Conservation (phyloP, 2,329 filamentous ascomycete genomes). For the Tolypocladium ophioglossoides region DNA sequence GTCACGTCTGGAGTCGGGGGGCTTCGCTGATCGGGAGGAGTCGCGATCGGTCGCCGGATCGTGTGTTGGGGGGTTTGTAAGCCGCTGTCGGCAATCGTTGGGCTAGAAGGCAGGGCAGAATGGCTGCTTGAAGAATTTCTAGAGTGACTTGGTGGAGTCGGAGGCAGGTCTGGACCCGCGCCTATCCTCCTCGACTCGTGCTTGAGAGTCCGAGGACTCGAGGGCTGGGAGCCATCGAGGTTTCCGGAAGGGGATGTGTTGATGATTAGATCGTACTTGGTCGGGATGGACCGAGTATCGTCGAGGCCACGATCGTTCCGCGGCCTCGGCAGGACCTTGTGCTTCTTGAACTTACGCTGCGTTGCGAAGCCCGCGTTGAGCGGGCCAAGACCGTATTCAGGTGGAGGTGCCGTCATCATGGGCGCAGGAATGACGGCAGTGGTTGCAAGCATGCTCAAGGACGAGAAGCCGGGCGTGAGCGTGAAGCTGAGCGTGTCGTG, state of each 20-base stretch:
- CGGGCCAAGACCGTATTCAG: conserved; percentile 16
- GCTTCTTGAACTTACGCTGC: conserved; percentile 33
- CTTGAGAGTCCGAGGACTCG: conserved; percentile 28
- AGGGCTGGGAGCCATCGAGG: conserved; percentile 19
- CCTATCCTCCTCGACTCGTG: conserved; percentile 31
- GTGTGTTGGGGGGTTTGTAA: conserved; percentile 27
- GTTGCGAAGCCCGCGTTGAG: conserved; percentile 15
- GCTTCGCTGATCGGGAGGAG: conserved; percentile 54
- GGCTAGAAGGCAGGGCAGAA: conserved; percentile 31
- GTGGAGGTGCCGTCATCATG: conserved; percentile 21
- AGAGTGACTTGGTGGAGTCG: conserved; percentile 53
- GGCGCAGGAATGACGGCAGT: conserved; percentile 11
- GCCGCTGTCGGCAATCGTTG: conserved; percentile 25
- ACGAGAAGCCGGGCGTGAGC: conserved; percentile 1
- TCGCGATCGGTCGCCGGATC: conserved; percentile 35
- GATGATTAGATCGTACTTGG: conserved; percentile 13
- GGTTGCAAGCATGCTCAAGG: conserved; percentile 16
- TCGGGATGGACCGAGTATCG: conserved; percentile 12
- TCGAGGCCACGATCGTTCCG: conserved; percentile 14
- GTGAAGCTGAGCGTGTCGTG: not conserved
- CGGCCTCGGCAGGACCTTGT: conserved; percentile 32
- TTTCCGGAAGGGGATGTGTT: conserved; percentile 16
- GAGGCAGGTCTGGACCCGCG: conserved; percentile 41
- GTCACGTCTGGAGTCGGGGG: conserved; percentile 69
- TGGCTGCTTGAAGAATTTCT: conserved; percentile 44